phyloP scores from a whole-genome alignment of 257 asterid genomes.

The Ballota nigra region DNA sequence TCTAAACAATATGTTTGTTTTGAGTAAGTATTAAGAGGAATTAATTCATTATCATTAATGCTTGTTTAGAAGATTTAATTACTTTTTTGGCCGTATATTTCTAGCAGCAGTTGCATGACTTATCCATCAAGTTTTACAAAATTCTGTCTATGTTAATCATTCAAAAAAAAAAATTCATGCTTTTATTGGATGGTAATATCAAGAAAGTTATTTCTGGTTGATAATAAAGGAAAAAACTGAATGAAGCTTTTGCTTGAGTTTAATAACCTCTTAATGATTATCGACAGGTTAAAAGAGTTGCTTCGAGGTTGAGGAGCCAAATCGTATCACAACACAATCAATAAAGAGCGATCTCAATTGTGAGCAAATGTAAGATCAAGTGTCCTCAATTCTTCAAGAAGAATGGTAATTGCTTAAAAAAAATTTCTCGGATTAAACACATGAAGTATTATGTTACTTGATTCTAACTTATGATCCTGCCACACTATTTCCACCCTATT shows the following conservation, averaged over 20 bases:
- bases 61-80: neutral
- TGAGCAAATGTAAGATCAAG: too few relatives aligned
- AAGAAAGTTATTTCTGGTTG: too few relatives aligned
- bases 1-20: neutral
- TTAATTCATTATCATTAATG: neutral
- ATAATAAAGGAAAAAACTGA: neutral
- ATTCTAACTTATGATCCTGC: too few relatives aligned
- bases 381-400: too few relatives aligned
- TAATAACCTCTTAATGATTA: neutral
- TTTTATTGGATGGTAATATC: neutral
- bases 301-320: constrained; percentile 80
- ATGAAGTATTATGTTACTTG: too few relatives aligned
- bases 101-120: neutral
- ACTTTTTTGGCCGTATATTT: neutral
- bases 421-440: too few relatives aligned
- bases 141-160: neutral
- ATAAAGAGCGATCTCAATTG: constrained; percentile 69
- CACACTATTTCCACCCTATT: too few relatives aligned
- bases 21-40: neutral
- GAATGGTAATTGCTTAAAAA: too few relatives aligned
- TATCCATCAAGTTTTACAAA: neutral
- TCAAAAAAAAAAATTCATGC: too few relatives aligned
- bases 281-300: constrained; percentile 75
- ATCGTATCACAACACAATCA: constrained; percentile 81
- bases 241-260: constrained; percentile 6